Evolutionary conservation across 2,329 filamentous ascomycete species (phyloP).

Genomic region (Microsporum audouinii): DNA sequence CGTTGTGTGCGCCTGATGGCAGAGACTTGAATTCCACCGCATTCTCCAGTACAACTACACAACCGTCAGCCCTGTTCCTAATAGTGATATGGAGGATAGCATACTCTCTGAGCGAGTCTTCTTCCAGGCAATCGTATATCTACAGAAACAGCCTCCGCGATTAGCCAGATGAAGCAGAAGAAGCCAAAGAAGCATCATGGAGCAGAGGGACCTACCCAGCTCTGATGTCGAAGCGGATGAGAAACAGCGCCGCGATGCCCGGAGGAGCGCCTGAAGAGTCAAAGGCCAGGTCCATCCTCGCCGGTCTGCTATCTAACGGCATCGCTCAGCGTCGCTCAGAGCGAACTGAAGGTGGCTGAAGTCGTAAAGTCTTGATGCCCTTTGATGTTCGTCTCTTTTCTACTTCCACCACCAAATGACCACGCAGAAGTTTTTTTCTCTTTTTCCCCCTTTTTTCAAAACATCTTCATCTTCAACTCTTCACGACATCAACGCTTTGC

Average conservation of each 20-base stretch:
- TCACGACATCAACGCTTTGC: background rate
- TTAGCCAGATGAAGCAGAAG: background rate
- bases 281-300: slow-evolving; percentile 26
- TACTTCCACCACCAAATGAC: too few species aligned
- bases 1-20: slow-evolving; percentile 82
- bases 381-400: background rate
- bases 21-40: slow-evolving; percentile 93
- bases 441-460: background rate
- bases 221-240: slow-evolving; percentile 87
- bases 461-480: background rate
- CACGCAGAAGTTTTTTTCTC: background rate
- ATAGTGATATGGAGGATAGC: slow-evolving; percentile 12
- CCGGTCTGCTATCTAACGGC: slow-evolving; percentile 13
- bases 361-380: background rate
- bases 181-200: background rate
- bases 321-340: slow-evolving; percentile 8
- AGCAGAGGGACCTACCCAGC: slow-evolving; percentile 53
- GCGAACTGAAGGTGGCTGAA: background rate
- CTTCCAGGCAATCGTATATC: slow-evolving; percentile 81
- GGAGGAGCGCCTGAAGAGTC: slow-evolving; percentile 30
- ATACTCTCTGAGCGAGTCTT: slow-evolving; percentile 55
- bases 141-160: slow-evolving; percentile 22
- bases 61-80: background rate
- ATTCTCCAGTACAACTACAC: slow-evolving; percentile 54
- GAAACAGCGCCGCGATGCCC: slow-evolving; percentile 63